These are phyloP conservation scores for Fusarium guadeloupense DNA, from an alignment of 2,329 filamentous ascomycete species.

Conservation along the genomic window DNA sequence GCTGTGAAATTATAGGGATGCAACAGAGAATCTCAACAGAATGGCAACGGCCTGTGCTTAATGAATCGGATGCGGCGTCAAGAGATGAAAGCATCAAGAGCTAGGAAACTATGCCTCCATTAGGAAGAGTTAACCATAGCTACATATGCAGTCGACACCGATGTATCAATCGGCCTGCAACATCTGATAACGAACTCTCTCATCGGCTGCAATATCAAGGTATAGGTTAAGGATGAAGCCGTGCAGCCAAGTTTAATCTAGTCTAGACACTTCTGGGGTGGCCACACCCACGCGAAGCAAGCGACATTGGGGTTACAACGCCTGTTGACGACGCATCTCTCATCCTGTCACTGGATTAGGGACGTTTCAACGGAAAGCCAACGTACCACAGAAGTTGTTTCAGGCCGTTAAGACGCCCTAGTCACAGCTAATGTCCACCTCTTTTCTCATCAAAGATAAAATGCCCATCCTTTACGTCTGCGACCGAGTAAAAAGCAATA, in stretches of 20 bases:
- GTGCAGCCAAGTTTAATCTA: too few species aligned
- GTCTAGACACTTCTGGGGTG: background rate
- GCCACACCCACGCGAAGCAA: background rate
- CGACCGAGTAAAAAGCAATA: background rate
- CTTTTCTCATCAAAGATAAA: background rate
- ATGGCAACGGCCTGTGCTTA: too few species aligned
- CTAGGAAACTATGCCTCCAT: constrained; percentile 1
- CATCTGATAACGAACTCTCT: background rate
- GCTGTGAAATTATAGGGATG: too few species aligned
- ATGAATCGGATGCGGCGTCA: background rate
- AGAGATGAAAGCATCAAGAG: background rate
- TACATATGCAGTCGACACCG: background rate
- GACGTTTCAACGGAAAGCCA: background rate
- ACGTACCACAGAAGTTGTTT: background rate
- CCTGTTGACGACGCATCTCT: background rate
- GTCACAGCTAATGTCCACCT: background rate
- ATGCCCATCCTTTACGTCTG: background rate
- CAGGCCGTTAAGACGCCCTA: constrained; percentile 1
- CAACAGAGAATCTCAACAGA: background rate
- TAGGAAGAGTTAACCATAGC: background rate
- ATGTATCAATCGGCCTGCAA: background rate
- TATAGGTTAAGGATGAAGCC: background rate
- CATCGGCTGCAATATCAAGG: background rate
- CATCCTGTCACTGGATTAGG: background rate
- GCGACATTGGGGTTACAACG: constrained; percentile 17